Base-by-base conservation (phyloP, 495 filamentous ascomycete genomes). In the Neurospora sp. region DNA sequence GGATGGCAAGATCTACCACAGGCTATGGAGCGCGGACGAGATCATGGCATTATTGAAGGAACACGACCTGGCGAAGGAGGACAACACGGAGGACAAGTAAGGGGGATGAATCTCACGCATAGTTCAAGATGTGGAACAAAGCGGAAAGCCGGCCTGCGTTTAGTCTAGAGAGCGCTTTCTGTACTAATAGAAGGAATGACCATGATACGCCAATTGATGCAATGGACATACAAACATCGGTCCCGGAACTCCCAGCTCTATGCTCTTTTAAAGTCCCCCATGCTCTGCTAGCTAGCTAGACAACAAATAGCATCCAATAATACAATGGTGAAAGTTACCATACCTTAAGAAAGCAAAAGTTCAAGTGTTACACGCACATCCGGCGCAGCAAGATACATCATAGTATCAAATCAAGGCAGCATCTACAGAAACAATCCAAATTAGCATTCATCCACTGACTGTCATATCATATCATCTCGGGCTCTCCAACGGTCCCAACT, bases 1-100 rank as follows among this genome's bases (percentile, higher is more conserved):
- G 83, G 88, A 92, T 76, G 96, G 96, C 75, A 94, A 95, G 86
- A 92, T 98, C 78, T 98, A 97, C 87, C 96, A 99, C 82, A 93
- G 96, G 80, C 86, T 99, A 77, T 99, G 96, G 96, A 93, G 87
- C 78, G 96, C 94, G 59, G 95, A 98, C 76, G 96, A 98, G 87
- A 99, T 99, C 79, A 94, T 92, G 79, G 90, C 93, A 54, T 87
- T 99, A 80, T 85, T 99, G 78, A 95, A 92, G 85, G 93, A 98
- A 86, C 94, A 98, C 80, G 94, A 94, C 79, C 82, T 99, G 81
- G 96, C 94, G 72, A 98, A 97, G 88, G 88, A 91, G 70, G 91
- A 94, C 80, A 90, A 89, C 78, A 85, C 89, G 70, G 94, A 97
- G 81, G 89, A 86, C 70, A 84, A 85, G 80, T 87, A 83, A 73